These are phyloP conservation scores for Cadophora sp. DNA, from an alignment of 2,329 filamentous ascomycete species.

Conservation along the genomic window DNA sequence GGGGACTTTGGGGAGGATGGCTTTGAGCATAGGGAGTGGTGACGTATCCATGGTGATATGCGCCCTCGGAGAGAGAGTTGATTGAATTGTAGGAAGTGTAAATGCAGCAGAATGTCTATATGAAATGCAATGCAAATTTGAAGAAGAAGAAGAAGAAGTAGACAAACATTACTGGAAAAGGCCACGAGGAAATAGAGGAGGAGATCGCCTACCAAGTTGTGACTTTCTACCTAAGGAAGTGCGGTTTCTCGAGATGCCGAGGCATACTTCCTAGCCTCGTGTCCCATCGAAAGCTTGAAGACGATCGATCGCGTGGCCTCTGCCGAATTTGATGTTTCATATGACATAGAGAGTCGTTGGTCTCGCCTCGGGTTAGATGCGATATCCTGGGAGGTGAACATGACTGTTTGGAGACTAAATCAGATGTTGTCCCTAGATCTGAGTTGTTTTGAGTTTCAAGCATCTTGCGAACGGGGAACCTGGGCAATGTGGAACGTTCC, in stretches of 20 bases:
- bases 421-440: conserved; percentile 1
- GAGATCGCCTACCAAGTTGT: neutral
- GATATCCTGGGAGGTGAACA: neutral
- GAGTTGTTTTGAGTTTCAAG: conserved; percentile 16
- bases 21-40: conserved; percentile 36
- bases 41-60: conserved; percentile 34
- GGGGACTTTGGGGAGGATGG: conserved; percentile 60
- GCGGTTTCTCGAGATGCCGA: conserved; percentile 25
- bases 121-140: neutral
- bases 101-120: neutral
- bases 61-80: neutral
- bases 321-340: neutral
- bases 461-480: conserved; percentile 25
- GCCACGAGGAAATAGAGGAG: neutral
- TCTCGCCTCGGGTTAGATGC: neutral
- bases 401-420: conserved; percentile 9
- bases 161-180: too few species aligned
- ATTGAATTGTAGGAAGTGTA: neutral
- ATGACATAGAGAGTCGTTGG: neutral
- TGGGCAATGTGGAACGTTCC: conserved; percentile 11
- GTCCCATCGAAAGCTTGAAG: neutral
- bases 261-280: conserved; percentile 25
- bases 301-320: conserved; percentile 7
- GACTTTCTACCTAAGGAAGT: neutral
- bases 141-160: neutral